Evolutionary conservation across 1,284 basidiomycete species (phyloP), one percentile per base, ranked within the genome.

Genomic region (Albatrellus sp.): DNA sequence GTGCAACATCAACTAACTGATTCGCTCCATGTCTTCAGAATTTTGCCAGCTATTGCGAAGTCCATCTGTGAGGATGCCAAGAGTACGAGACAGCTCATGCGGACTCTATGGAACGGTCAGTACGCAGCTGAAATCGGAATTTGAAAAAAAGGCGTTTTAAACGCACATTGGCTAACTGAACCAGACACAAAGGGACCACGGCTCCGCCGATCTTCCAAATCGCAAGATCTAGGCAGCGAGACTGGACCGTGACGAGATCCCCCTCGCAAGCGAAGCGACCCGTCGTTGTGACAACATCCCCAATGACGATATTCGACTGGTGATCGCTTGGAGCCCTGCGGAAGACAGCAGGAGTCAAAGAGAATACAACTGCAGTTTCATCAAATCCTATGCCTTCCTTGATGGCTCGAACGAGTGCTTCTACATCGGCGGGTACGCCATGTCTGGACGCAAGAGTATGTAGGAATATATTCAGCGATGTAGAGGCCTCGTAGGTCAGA

Each of bases 11-110:
- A 10, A 67, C 80, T 57, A 55, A 86, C 88, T 77, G 38, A 91
- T 65, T 31, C 80, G 68, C 57, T 93, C 90, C 80, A 91, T 90
- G 55, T 92, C 90, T 55, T 92, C 90, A 35, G 86, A 90, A 54
- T 88, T 90, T 55, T 87, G 77, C 93, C 93, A 97, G 54, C 79
- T 88, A 52, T 85, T 80, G 48, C 76, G 75, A 33, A 94, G 61
- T 5, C 84, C 77, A 54, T 92, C 85, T 5, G 77, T 72, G 31
- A 96, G 64, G 17, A 96, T 75, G 3, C 76, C 66, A 12, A 94
- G 60, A 0, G 87, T 72, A 24, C 77, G 67, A 0, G 79, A 81
- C 3, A 96, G 60, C 53, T 91, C 82, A 49, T 82, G 81, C 0
- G 78, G 60, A 1, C 76, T 87, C 72, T 88, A 17, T 40, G 14